These are phyloP conservation scores for Leccinum subspadiceum DNA, from an alignment of 1,284 basidiomycete species.

Conservation along the genomic window DNA sequence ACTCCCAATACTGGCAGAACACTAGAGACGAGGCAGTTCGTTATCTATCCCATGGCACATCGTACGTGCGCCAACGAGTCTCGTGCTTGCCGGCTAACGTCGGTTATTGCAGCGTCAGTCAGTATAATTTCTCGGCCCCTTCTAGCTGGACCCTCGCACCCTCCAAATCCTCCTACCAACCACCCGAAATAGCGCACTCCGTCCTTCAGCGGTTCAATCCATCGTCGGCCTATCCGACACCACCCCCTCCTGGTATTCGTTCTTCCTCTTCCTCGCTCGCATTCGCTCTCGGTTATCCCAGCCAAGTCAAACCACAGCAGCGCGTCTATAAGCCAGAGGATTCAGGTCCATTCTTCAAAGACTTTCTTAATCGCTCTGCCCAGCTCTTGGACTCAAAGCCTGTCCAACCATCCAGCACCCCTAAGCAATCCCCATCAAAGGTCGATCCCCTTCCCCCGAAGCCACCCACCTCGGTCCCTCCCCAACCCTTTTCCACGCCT, in stretches of 20 bases:
- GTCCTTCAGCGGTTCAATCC: conserved; percentile 59
- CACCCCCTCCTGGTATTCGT: conserved; percentile 59
- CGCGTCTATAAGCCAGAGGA: conserved; percentile 50
- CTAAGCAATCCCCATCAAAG: conserved; percentile 16
- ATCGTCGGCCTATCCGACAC: conserved; percentile 62
- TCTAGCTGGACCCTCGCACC: conserved; percentile 34
- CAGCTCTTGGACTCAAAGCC: conserved; percentile 31
- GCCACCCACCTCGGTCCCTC: conserved; percentile 33
- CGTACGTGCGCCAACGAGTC: conserved; percentile 18
- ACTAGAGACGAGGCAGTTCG: conserved; percentile 31
- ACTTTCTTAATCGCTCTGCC: conserved; percentile 57
- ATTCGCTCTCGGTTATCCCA: conserved; percentile 58
- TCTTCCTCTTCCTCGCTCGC: conserved; percentile 72
- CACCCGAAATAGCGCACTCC: conserved; percentile 55
- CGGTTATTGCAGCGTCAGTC: conserved; percentile 23
- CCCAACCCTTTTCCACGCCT: conserved; percentile 43
- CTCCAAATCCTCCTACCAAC: conserved; percentile 44
- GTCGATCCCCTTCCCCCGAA: conserved; percentile 10
- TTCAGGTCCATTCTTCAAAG: conserved; percentile 59
- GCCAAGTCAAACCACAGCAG: conserved; percentile 31
- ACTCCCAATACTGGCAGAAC: conserved; percentile 33
- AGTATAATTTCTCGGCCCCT: conserved; percentile 41
- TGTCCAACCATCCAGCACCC: conserved; percentile 17
- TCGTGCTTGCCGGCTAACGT: conserved; percentile 6
- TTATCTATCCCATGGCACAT: conserved; percentile 30